phyloP scores from a whole-genome alignment of 805 yeast genomes.

The Lachancea fermentati region DNA sequence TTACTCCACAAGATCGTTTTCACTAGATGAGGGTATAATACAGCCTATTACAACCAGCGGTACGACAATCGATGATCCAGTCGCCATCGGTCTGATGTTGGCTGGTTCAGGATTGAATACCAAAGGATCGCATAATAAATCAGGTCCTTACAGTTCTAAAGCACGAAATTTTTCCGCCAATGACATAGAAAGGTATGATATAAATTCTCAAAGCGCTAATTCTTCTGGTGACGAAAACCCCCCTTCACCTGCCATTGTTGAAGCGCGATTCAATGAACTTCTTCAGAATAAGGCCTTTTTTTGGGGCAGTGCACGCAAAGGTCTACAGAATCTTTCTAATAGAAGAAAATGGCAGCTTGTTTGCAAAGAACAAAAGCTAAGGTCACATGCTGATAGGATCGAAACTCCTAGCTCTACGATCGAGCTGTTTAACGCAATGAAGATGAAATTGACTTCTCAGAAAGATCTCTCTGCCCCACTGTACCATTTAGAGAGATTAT shows the following conservation, averaged over 20 bases:
- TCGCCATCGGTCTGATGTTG: slow-evolving; percentile 17
- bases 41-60: background rate
- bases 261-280: slow-evolving; percentile 18
- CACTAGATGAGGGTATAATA: slow-evolving; percentile 13
- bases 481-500: slow-evolving; percentile 24
- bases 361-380: slow-evolving; percentile 13
- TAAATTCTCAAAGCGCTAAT: background rate
- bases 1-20: slow-evolving; percentile 14
- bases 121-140: background rate
- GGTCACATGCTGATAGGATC: slow-evolving; percentile 1
- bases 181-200: background rate
- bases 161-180: slow-evolving; percentile 9
- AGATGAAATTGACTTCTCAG: slow-evolving; percentile 5
- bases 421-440: background rate
- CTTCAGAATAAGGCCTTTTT: slow-evolving; percentile 23
- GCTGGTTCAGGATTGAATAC: slow-evolving; percentile 15
- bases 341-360: slow-evolving; percentile 30
- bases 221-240: slow-evolving; percentile 8
- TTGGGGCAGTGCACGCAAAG: slow-evolving; percentile 24
- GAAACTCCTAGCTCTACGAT: background rate
- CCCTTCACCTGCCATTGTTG: slow-evolving; percentile 20
- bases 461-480: slow-evolving; percentile 13
- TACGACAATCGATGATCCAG: slow-evolving; percentile 5
- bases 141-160: slow-evolving; percentile 5
- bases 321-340: slow-evolving; percentile 18